Evolutionary conservation across 805 yeast species (phyloP), one percentile per base, ranked within the genome.

Genomic region (Candida pseudofarinosa): DNA sequence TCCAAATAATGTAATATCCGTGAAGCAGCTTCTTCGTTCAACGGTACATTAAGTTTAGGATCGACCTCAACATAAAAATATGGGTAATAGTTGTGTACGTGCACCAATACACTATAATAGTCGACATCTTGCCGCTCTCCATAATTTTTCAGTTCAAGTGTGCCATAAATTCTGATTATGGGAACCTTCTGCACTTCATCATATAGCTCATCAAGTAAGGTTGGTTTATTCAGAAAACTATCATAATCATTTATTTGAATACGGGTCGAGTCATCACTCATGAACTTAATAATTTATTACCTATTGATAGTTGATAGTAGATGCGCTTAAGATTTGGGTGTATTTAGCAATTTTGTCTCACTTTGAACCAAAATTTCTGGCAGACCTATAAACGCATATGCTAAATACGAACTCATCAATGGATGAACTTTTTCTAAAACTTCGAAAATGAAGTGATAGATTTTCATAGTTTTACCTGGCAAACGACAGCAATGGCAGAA

Each of bases 31-130:
- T 7, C 28, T 23, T 23, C 28, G 10, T 23, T 23, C 28, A 23
- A 23, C 6, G 10, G 10, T 7, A 7, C 28, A 23, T 23, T 10
- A 23, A 23, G 10, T 23, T 23, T 23, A 10, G 3, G 84, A 35
- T 67, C 69, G 54, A 83, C 83, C 30, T 77, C 79, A 2, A 90
- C 68, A 55, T 75, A 89, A 1, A 91, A 50, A 55, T 91, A 93
- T 0, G 98, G 99, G 49, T 74, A 87, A 15, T 78, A 77, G 33
- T 91, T 90, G 64, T 90, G 98, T 7, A 93, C 66, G 59, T 93
- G 97, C 1, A 85, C 76, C 12, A 70, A 42, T 1, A 61, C 49
- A 45, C 63, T 62, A 49, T 54, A 63, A 28, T 47, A 36, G 13
- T 46, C 44, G 17, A 33, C 35, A 4, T 19, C 23, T 5, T 15